Conservation (phyloP, 1,139 yeast species). For the Magnusiomyces paraingens region DNA sequence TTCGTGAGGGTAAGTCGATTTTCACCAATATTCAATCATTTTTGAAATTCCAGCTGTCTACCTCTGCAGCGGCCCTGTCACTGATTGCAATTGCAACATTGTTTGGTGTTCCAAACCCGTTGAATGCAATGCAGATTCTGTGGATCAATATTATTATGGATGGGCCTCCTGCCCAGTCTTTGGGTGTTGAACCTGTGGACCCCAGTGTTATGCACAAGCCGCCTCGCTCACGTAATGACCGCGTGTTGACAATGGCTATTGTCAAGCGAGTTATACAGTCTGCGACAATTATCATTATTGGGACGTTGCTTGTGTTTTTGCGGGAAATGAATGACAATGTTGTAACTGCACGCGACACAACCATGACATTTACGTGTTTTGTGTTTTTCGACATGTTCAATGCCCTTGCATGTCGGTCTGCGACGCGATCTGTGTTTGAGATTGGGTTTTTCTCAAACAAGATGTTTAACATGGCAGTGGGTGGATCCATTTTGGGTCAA, state of each 20-base stretch:
- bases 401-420: conserved; percentile 86
- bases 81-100: conserved; percentile 82
- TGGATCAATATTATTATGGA: conserved; percentile 98
- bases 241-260: conserved; percentile 64
- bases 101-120: conserved; percentile 87
- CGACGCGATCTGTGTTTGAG: conserved; percentile 72
- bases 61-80: conserved; percentile 90
- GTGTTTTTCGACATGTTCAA: conserved; percentile 94
- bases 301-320: conserved; percentile 79
- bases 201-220: conserved; percentile 92
- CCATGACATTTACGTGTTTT: conserved; percentile 98
- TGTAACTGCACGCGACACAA: conserved; percentile 88
- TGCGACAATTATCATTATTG: conserved; percentile 60
- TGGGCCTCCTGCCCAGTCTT: conserved; percentile 97
- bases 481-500: conserved; percentile 88
- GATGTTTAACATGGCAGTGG: conserved; percentile 90
- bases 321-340: conserved; percentile 72
- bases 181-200: conserved; percentile 97
- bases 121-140: conserved; percentile 95
- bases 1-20: conserved; percentile 95
- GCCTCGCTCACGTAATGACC: conserved; percentile 80
- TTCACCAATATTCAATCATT: conserved; percentile 91
- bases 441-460: conserved; percentile 67
- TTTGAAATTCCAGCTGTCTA: conserved; percentile 87
- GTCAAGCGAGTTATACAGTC: conserved; percentile 69